phyloP scores from a whole-genome alignment of 768 basidiomycete genomes.

The Amanita rimosa region DNA sequence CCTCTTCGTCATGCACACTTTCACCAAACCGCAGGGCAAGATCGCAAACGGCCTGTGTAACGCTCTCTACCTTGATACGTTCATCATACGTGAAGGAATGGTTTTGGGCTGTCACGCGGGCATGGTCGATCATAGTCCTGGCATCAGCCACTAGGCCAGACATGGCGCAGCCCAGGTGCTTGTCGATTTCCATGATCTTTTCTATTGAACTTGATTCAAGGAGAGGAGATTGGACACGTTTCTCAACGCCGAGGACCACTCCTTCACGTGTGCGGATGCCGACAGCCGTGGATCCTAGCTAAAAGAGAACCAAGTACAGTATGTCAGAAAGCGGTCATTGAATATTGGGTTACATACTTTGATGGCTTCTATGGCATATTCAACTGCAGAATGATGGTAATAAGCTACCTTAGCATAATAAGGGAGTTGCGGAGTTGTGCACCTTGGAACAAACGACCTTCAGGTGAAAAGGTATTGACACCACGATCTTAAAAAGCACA shows the following conservation, averaged over 20 bases:
- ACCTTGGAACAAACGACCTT: conserved; percentile 99
- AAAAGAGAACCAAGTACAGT: conserved; percentile 6
- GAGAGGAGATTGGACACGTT: conserved; percentile 94
- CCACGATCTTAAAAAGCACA: conserved; percentile 59
- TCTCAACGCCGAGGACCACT: conserved; percentile 92
- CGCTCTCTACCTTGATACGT: conserved; percentile 93
- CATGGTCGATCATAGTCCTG: conserved; percentile 99
- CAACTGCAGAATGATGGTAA: conserved; percentile 45
- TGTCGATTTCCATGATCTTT: conserved; percentile 99
- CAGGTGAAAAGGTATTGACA: conserved; percentile 98
- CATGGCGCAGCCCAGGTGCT: conserved; percentile 96
- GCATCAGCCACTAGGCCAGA: conserved; percentile 96
- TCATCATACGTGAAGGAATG: conserved; percentile 98
- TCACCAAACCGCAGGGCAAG: conserved; percentile 94
- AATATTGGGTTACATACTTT: conserved; percentile 44
- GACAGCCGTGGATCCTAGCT: conserved; percentile 98
- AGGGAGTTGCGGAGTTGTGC: conserved; percentile 10
- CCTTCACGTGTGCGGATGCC: conserved; percentile 88
- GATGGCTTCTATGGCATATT: conserved; percentile 99
- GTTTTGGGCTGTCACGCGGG: conserved; percentile 91
- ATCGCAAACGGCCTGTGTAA: conserved; percentile 96
- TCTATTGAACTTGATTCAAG: conserved; percentile 94
- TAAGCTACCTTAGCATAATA: conserved; percentile 3
- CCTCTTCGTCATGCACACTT: conserved; percentile 98
- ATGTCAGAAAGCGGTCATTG: not conserved